Evolutionary conservation across 805 yeast species (phyloP).

Genomic region (Sugiyamaella boreocaroliniensis): DNA sequence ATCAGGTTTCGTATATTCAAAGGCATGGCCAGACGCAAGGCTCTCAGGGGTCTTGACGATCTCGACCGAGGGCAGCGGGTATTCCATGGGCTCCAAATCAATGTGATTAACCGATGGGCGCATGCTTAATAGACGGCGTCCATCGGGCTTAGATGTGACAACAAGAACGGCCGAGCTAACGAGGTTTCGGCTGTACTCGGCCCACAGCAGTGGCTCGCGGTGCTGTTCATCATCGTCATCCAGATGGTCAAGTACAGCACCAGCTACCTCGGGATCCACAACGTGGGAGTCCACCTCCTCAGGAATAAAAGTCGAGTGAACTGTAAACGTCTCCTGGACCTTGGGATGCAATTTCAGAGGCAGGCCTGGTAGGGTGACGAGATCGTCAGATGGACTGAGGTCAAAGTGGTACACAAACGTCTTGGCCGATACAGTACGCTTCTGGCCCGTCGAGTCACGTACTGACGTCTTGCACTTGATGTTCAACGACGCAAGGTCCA

Average conservation of each 20-base stretch:
- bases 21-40: too few species aligned
- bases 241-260: neutral
- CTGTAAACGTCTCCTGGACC: neutral
- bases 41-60: too few species aligned
- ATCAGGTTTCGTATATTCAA: too few species aligned
- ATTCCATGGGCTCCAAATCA: too few species aligned
- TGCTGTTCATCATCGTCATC: slow-evolving; percentile 16
- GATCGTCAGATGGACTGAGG: slow-evolving; percentile 4
- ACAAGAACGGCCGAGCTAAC: slow-evolving; percentile 2
- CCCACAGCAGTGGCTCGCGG: slow-evolving; percentile 14
- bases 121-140: neutral
- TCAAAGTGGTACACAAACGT: slow-evolving; percentile 13
- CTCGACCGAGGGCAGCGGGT: too few species aligned
- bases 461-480: neutral
- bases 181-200: slow-evolving; percentile 3
- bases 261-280: neutral
- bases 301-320: slow-evolving; percentile 18
- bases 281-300: slow-evolving; percentile 9
- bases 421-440: slow-evolving; percentile 1
- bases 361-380: slow-evolving; percentile 14
- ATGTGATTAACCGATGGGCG: neutral
- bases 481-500: neutral
- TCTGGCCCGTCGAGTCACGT: neutral
- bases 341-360: slow-evolving; percentile 18
- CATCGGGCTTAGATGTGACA: slow-evolving; percentile 3